Evolutionary conservation across 1,139 yeast genomes (phyloP).

Genomic region (Candida dubliniensis): DNA sequence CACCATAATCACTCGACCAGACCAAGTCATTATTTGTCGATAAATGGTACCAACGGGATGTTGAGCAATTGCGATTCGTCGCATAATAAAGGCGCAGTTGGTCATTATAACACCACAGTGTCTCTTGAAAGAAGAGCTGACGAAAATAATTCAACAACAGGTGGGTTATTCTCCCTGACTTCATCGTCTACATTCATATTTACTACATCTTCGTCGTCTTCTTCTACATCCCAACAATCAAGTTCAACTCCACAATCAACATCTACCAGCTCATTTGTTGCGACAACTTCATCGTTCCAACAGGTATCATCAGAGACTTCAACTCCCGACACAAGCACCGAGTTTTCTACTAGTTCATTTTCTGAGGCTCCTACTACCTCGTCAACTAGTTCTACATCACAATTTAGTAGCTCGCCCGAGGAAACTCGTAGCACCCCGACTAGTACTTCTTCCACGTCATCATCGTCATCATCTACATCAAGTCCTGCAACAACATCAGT

Average conservation of each 20-base stretch:
- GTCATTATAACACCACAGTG: neutral
- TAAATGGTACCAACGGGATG: neutral
- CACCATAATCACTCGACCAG: neutral
- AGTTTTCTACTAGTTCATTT: neutral
- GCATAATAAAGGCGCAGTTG: neutral
- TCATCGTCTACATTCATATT: constrained; percentile 19
- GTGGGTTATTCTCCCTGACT: constrained; percentile 1
- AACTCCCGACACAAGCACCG: neutral
- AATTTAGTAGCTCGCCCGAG: no score
- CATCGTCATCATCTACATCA: constrained; percentile 5
- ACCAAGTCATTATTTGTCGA: neutral
- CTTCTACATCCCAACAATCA: neutral
- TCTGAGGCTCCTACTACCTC: constrained; percentile 2
- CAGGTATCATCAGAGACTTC: neutral
- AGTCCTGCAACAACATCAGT: constrained; percentile 5
- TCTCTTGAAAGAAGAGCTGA: constrained; percentile 9
- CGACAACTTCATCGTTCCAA: no score
- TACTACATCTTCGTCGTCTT: constrained; percentile 8
- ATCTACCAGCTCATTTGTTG: no score
- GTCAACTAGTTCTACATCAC: constrained; percentile 1
- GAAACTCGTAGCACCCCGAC: constrained; percentile 1
- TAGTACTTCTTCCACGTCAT: constrained; percentile 7
- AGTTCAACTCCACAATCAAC: no score
- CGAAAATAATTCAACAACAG: constrained; percentile 8
- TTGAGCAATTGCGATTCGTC: neutral